Evolutionary conservation across 1,284 basidiomycete species (phyloP), one percentile per base, ranked within the genome.

Genomic region (Paramarasmius palmivorus): DNA sequence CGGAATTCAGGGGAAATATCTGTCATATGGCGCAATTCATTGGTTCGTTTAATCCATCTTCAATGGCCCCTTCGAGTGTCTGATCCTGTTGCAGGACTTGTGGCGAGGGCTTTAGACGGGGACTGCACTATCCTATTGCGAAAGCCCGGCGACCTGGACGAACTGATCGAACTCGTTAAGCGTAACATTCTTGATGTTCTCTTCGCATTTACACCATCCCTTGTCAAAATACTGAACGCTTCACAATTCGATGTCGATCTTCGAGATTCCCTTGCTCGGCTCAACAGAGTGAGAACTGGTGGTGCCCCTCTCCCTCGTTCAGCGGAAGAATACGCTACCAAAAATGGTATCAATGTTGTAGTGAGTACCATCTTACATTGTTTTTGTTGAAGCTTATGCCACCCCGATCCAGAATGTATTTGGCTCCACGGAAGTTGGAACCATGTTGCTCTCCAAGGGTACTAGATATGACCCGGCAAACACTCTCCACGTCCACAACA

Each of bases 301-400:
- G 40, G 40, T 41, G 40, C 40, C 22, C n/a, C 17, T 23, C 23
- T 41, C 12, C 40, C 40, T 8, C 7, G 23, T 19, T 41, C 40
- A 41, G 40, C 19, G 12, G 40, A 19, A 23, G 40, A 19, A 10
- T 41, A 19, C 22, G 40, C 23, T 14, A 19, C 23, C 12, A 9
- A 41, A 19, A 41, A 41, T 41, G 22, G 22, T 20, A 20, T 41
- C 2, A 41, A 41, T 10, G 10, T 41, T 14, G 19, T 41, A 5
- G 40, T 41, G 19, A 22, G 40, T 39, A 14, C 4, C 40, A 22
- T 41, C 22, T 4, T 22, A n/a, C 41, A 73, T 73, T 58, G 82
- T 83, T 35, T 70, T 86, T 39, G 73, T 86, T 53, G 29, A 12
- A 32, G 12, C 29, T 32, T 73, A 29, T 71, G 74, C 25, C 83